Base-by-base conservation (phyloP, 768 basidiomycete genomes). In the Boletus sensibilis region DNA sequence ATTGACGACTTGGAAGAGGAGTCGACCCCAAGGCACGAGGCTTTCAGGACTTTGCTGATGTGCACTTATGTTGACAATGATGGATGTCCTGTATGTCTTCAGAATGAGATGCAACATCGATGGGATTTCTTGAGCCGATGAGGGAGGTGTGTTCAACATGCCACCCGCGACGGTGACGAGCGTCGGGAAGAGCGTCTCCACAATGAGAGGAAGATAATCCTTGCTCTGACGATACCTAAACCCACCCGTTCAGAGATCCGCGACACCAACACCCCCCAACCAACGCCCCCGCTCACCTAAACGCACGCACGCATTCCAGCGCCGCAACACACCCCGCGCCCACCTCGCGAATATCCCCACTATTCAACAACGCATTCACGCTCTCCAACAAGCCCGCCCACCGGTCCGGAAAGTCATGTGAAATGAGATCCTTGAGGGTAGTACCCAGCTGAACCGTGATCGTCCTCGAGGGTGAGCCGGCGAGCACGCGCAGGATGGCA, bases 21-120 rank as follows among this genome's bases (percentile, higher is more conserved):
- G 81, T 43, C 83, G 81, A 7, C 92, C 92, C 94, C 94, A 96
- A 0, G 92, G 90, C 18, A 94, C 85, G 44, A 95, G 77, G 49
- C 85, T 87, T 48, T 87, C 87, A 0, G 81, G 66, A 57, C 76
- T 82, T 67, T 92, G 92, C 60, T 94, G 92, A 61, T 92, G 89
- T 7, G 68, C 50, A 52, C 83, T 85, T 21, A 96, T 79, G 52
- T 86, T 81, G 38, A 90, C 78, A n/a, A 87, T 78, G 68, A 92
- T 90, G 46, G 86, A 87, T 0, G 85, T 87, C 66, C 86, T 89
- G 78, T 96, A 96, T 0, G 90, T 80, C 67, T 96, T 95, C 57
- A 94, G 78, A 56, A 95, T 89, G 50, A 92, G 79, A 64, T 94
- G 92, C 31, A 95, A 78, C 78, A 94, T 87, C 1, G 85, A 81